These are phyloP conservation scores for Pseudonitzschia multistriata DNA, from an alignment of 108 stramenopile species.

Conservation along the genomic window DNA sequence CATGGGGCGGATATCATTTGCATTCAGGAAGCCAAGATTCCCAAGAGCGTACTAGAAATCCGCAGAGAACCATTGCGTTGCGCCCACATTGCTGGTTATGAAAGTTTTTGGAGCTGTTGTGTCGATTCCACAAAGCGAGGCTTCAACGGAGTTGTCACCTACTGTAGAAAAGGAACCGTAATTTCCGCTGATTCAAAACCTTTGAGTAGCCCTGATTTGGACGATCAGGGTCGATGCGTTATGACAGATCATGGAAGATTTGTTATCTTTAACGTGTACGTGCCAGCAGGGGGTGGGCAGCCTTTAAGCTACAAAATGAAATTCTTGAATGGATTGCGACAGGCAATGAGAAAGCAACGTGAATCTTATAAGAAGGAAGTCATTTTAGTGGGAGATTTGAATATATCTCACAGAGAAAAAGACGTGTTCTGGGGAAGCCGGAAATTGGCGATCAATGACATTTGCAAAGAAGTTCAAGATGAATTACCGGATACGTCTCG, in stretches of 20 bases:
- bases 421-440: constrained; percentile 74
- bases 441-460: constrained; percentile 51
- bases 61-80: constrained; percentile 65
- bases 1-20: constrained; percentile 80
- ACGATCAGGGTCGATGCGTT: constrained; percentile 85
- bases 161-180: constrained; percentile 52
- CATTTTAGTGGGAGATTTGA: constrained; percentile 88
- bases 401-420: constrained; percentile 56
- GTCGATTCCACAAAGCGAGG: constrained; percentile 56
- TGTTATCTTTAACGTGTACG: constrained; percentile 90
- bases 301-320: constrained; percentile 69
- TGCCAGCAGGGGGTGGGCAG: constrained; percentile 66
- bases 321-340: constrained; percentile 76
- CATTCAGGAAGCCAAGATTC: constrained; percentile 91
- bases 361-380: constrained; percentile 51
- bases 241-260: constrained; percentile 90
- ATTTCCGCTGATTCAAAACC: constrained; percentile 53
- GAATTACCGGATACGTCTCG: background rate
- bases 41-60: constrained; percentile 52
- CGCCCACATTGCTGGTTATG: constrained; percentile 59
- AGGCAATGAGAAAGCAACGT: constrained; percentile 68
- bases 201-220: constrained; percentile 61
- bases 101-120: constrained; percentile 85
- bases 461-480: constrained; percentile 38
- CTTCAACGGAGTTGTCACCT: constrained; percentile 90